Conservation (phyloP, 345 rosid genomes). For the Citrus australasica region DNA sequence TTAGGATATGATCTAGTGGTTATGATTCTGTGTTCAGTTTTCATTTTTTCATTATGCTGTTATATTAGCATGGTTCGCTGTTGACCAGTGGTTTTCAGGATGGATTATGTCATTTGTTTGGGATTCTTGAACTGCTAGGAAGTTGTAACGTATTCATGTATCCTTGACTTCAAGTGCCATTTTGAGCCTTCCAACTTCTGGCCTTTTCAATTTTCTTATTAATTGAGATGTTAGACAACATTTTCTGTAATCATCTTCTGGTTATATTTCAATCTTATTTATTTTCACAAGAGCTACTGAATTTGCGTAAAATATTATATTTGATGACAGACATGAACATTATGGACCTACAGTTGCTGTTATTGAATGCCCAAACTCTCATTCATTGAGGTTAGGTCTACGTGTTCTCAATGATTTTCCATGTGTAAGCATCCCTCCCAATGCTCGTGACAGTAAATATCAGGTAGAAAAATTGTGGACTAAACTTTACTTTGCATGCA, state of each 20-base stretch:
- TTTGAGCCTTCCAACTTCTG: neutral
- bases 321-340: slow-evolving; percentile 64
- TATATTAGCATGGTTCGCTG: neutral
- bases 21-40: neutral
- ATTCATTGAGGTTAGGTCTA: slow-evolving; percentile 52
- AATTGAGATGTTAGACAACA: neutral
- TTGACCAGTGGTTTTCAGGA: neutral
- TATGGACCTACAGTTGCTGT: slow-evolving; percentile 77
- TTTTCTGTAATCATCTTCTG: neutral
- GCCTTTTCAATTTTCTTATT: neutral
- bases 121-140: slow-evolving; percentile 1
- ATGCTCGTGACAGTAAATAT: slow-evolving; percentile 84
- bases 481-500: slow-evolving; percentile 9
- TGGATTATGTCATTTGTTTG: neutral
- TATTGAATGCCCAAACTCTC: slow-evolving; percentile 68
- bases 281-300: neutral
- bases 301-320: slow-evolving; percentile 3
- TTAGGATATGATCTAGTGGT: neutral
- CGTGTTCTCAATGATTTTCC: slow-evolving; percentile 84
- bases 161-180: neutral
- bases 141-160: neutral
- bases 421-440: slow-evolving; percentile 81
- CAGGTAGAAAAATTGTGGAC: slow-evolving; percentile 49
- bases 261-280: slow-evolving; percentile 3
- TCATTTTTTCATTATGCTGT: neutral